Base-by-base conservation (phyloP, 768 basidiomycete species). In the Lentinula aciculospora region DNA sequence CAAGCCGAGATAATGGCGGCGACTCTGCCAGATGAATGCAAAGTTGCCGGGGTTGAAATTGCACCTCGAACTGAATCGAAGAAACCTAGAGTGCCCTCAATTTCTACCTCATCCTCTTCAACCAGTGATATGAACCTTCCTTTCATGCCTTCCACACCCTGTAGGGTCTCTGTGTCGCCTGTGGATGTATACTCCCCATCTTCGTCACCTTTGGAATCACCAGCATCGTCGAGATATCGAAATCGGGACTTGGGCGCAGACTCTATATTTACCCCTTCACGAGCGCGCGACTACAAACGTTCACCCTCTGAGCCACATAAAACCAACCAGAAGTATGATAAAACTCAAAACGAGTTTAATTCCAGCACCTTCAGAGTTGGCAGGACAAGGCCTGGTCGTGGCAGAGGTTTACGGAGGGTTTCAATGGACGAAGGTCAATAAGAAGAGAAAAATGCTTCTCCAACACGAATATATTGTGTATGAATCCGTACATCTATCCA, bases 1-100 rank as follows among this genome's bases (percentile, higher is more conserved):
- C 55, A 57, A 58, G 66, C 29, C 29, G 47, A 53, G 28, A 48
- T 31, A 25, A 48, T 60, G 54, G 23, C 21, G n/a, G 25, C 56
- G 27, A 15, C 3, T 31, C 29, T 31, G 25, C 19, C 12, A 25
- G 12, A 34, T 7, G 51, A 56, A 13, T 37, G 15, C 27, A 40
- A 19, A 48, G 29, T 21, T 21, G 42, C 10, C 39, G 40, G 23
- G 13, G 53, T 6, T 4, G 23, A 40, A 8, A 34, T 15, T n/a
- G 19, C 40, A 23, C 28, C 21, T 15, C 15, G 29, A n/a, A 19
- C 54, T 3, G 37, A 28, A 21, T 9, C 21, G 45, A 44, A 28
- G 32, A 56, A 34, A 45, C 12, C 27, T 12, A 56, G 40, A 31
- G 25, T 36, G 31, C 40, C 40, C 13, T 56, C 54, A 12, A 46